A percentile compares a stretch with the other conserved stretches of the same genome.
phyloP scores from a whole-genome alignment of 768 basidiomycete species.

The Rhodotorula graminis region DNA sequence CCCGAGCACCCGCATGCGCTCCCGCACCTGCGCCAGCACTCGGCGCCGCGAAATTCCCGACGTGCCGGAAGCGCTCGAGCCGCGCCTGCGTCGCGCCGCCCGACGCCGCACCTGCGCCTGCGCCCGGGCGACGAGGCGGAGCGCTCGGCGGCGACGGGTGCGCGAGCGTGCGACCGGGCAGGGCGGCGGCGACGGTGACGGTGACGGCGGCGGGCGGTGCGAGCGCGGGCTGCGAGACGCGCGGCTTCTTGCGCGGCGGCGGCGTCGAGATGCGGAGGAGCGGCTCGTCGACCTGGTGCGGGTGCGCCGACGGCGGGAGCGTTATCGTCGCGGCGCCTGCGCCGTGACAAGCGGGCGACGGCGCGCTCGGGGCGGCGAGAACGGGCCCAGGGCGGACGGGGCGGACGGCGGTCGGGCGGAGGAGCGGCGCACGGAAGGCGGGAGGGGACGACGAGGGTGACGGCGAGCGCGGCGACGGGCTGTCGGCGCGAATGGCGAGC shows the following conservation, averaged over 20 bases:
- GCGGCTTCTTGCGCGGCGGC: too few relatives aligned
- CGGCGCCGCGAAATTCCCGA: background rate
- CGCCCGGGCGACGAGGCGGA: too few relatives aligned
- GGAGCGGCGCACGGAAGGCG: background rate
- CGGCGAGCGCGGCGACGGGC: background rate
- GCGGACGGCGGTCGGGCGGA: background rate
- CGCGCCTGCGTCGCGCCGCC: background rate
- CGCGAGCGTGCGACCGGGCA: too few relatives aligned
- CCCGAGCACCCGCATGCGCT: background rate
- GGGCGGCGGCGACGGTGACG: too few relatives aligned
- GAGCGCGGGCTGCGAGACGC: too few relatives aligned
- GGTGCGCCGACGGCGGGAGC: background rate
- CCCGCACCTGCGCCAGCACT: background rate
- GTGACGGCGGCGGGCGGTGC: too few relatives aligned
- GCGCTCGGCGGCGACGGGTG: too few relatives aligned
- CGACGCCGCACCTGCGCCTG: too few relatives aligned
- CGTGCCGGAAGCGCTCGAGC: background rate
- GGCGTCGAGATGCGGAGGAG: background rate
- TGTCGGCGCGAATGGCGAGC: background rate
- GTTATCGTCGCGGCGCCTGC: too few relatives aligned
- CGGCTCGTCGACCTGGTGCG: too few relatives aligned
- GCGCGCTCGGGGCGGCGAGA: background rate
- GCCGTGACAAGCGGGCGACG: background rate
- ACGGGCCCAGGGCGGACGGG: background rate
- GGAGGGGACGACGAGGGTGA: background rate